Base-by-base conservation (phyloP, 2,329 filamentous ascomycete species). In the Daldinia sp. region DNA sequence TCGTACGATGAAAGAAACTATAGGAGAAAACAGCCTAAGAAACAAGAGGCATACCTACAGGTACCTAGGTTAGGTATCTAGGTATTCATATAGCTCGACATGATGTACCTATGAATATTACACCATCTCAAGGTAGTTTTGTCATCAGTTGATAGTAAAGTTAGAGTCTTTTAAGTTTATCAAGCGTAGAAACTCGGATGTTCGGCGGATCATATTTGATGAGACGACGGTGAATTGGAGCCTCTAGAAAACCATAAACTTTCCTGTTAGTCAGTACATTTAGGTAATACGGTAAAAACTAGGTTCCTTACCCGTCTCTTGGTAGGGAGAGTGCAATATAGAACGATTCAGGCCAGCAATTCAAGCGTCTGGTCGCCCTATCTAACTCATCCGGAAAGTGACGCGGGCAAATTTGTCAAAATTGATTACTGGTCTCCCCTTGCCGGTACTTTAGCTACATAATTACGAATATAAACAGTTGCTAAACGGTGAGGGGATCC, bases 121-220 rank as follows among this genome's bases (percentile, higher is more conserved):
- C 3, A 23, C 13, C 13, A 45, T 23, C n/a, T 45, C 10, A 10
- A 9, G 21, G 39, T 13, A 4, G 21, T 21, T 32, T 30, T 32
- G 41, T 27, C 21, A 21, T 19, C 35, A 37, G 9, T 41, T 7
- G 21, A 15, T 17, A 27, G 41, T 23, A 15, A 48, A 34, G 37
- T 62, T 54, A 59, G 61, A 58, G 39, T 62, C 35, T 9, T 48
- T 58, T 63, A 19, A 56, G 48, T 64, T 59, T 47, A 32, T 23
- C 29, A 45, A 55, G 21, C 23, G 29, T 29, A 47, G n/a, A 41
- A 66, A 35, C 64, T 64, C 60, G 55, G 58, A 21, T 49, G 56
- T 59, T 63, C n/a, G 57, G 54, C 58, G 43, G 43, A 64, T 57
- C 50, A 19, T 50, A 9, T 10, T 32, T 48, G 8, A 23, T 50